Evolutionary conservation across 1,284 basidiomycete genomes (phyloP), one percentile per base, ranked within the genome.

Genomic region (Ustilago esculenta): DNA sequence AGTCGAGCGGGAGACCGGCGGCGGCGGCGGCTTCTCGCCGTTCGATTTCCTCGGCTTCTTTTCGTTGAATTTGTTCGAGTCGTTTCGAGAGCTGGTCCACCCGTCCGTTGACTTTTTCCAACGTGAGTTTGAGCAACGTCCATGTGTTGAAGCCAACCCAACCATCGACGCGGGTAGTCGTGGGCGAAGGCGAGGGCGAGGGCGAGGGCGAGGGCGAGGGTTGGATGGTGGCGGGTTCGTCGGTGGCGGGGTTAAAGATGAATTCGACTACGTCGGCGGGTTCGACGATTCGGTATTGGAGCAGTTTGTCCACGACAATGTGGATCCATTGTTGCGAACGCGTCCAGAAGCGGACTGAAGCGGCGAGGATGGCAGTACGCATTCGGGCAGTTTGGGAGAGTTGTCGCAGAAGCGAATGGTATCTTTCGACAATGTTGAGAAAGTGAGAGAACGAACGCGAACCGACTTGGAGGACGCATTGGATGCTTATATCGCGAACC

Each of bases 251-350:
- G 17, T 12, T 85, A 81, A 98, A 98, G 15, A 90, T 87, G 89
- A 92, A 97, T 4, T 84, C 85, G 48, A 97, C 89, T 15, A 98
- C 90, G 77, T 98, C 94, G 14, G 89, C 88, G 0, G 94, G 92
- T 77, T 98, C 94, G 25, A 98, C 90, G 55, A 98, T 91, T 77
- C 96, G 92, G 83, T 99, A 99, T 83, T 98, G 95, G 87, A 98
- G 90, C 64, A 98, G 85, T 84, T 99, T 99, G 85, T 98, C 96
- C 66, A 95, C 89, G 5, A 97, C 94, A 76, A 98, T 81, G 20
- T 60, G 37, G 6, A 77, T 42, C 80, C 80, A 81, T 55, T 81
- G 79, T 14, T 72, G 84, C 91, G 96, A 20, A 84, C 82, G 1
- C 86, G 87, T 6, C 90, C 88, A 17, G 88, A 88, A 42, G 85